Conservation (phyloP, 495 filamentous ascomycete genomes). For the Aspergillus nanangensis region DNA sequence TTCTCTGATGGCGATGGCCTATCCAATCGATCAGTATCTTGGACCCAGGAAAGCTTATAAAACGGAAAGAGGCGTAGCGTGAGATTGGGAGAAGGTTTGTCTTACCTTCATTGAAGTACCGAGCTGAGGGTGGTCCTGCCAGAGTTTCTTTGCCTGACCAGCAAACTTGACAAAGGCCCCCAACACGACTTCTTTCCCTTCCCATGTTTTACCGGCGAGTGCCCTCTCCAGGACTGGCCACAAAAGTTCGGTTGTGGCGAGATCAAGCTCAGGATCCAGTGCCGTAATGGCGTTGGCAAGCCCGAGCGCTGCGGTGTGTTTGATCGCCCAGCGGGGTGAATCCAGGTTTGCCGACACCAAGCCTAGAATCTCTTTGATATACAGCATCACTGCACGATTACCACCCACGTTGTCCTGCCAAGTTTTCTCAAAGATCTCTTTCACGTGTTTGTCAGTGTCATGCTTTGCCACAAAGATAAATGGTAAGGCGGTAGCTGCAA, state of each 20-base stretch:
- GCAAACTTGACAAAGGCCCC: conserved; percentile 77
- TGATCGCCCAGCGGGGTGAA: conserved; percentile 81
- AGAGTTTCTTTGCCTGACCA: conserved; percentile 53
- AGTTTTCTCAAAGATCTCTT: conserved; percentile 69
- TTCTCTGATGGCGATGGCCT: conserved; percentile 71
- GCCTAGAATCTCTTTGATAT: conserved; percentile 73
- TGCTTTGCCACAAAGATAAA: conserved; percentile 86
- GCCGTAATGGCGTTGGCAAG: conserved; percentile 68
- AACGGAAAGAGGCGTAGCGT: too few relatives aligned
- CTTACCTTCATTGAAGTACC: conserved; percentile 51
- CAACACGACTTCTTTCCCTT: conserved; percentile 88
- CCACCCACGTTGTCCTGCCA: conserved; percentile 91
- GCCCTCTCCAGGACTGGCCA: conserved; percentile 83
- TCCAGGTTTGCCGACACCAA: conserved; percentile 63
- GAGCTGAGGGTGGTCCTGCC: conserved; percentile 46
- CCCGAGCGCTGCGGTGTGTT: conserved; percentile 78
- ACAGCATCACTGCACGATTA: conserved; percentile 72
- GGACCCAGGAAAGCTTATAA: too few relatives aligned
- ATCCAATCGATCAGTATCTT: background rate
- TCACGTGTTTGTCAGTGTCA: conserved; percentile 73
- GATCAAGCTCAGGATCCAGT: conserved; percentile 52
- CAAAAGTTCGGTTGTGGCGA: conserved; percentile 53
- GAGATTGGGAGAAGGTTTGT: conserved; percentile 13
- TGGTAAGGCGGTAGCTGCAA: conserved; percentile 71
- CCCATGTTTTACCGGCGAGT: conserved; percentile 82